Conservation (phyloP, 345 rosid genomes). For the Linum tenue region DNA sequence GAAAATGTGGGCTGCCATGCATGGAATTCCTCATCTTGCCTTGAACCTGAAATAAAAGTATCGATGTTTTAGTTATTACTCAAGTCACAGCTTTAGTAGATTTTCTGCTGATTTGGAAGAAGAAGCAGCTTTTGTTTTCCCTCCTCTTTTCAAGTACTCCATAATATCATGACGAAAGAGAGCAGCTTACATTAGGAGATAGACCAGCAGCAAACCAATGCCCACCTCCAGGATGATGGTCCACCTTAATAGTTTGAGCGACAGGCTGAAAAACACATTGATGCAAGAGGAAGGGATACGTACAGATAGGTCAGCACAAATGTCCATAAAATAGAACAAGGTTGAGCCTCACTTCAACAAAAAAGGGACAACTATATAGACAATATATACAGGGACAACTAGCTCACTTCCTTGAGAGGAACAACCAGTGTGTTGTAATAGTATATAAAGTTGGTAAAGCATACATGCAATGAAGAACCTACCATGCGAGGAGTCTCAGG, state of each 20-base stretch:
- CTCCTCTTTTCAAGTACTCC: neutral
- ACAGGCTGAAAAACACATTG: constrained; percentile 45
- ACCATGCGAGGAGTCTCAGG: constrained; percentile 82
- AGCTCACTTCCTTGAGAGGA: neutral
- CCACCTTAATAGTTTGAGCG: constrained; percentile 78
- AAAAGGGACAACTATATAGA: neutral
- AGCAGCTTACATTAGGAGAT: constrained; percentile 77
- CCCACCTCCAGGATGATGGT: constrained; percentile 98
- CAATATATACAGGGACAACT: neutral
- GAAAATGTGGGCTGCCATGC: constrained; percentile 84
- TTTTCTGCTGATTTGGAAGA: too few species aligned
- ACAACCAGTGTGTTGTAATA: neutral
- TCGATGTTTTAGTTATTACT: neutral
- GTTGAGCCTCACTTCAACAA: neutral
- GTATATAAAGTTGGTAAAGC: constrained; percentile 4
- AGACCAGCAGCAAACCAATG: constrained; percentile 99
- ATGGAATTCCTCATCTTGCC: constrained; percentile 52
- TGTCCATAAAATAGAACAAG: neutral
- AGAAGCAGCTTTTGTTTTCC: neutral
- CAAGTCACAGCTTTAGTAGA: neutral
- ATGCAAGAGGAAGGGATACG: neutral
- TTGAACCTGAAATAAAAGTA: constrained; percentile 42
- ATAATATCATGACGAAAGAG: constrained; percentile 15
- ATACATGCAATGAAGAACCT: constrained; percentile 17
- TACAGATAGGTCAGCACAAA: too few species aligned